Evolutionary conservation across 2,329 filamentous ascomycete genomes (phyloP), one percentile per base, ranked within the genome.

Genomic region (Amauroascus verrucosus): DNA sequence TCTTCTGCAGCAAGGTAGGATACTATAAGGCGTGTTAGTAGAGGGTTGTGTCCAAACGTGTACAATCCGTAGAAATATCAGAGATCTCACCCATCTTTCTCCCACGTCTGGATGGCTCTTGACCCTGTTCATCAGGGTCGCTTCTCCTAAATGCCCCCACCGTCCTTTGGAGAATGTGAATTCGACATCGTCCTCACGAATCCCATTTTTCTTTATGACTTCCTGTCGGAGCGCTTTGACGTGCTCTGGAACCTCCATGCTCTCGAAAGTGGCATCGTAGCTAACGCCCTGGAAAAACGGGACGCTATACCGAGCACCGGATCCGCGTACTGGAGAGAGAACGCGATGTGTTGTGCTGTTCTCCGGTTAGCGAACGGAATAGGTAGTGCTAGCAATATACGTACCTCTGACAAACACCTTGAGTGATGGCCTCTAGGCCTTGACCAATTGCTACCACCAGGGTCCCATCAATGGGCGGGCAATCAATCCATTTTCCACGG

Each of bases 241-340:
- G 11, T 76, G 75, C 26, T 79, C 78, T 0, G 86, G 85, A 9
- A 81, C 75, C 56, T 79, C 84, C 69, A 93, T 81, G 60, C 85
- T 83, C 64, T 88, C 87, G 65, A 94, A 94, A 16, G 80, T 79
- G 0, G 86, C 82, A 66, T 89, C 86, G 54, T 87, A 82, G 62
- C 82, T 82, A 56, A 94, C 86, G 20, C 88, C 88, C 67, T 93
- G 88, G 72, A 94, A 94, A 71, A 95, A 94, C 0, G 88, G 88
- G 46, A 94, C 84, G 6, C 82, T 86, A 72, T 83, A 91, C 52
- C 88, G 76, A 30, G 88, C 76, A 3, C 87, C 88, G 8, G 78
- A 72, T 11, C 86, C 87, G 6, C 80, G 79, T 1, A 72, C 64
- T 0, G 88, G 88, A 28, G 81, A 85, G n/a, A 93, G 74, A 33